Evolutionary conservation across 2,329 filamentous ascomycete species (phyloP).

Genomic region (Acephala macrosclerotiorum): DNA sequence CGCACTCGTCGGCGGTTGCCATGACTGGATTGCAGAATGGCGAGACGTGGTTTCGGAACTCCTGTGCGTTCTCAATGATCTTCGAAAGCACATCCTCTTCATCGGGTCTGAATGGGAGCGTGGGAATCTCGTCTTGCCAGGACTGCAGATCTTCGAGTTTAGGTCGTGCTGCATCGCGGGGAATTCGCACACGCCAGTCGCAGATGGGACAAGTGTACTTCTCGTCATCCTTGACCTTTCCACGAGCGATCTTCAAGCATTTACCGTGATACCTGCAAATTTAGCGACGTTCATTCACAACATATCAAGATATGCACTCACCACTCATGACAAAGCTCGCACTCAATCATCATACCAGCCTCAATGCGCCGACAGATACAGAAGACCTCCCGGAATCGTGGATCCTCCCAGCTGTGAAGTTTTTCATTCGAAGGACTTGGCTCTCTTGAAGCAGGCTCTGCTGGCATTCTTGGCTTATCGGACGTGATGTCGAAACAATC

Average conservation of each 20-base stretch:
- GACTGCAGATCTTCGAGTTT: conserved; percentile 88
- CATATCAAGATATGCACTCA: conserved; percentile 52
- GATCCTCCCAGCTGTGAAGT: conserved; percentile 64
- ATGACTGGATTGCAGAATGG: conserved; percentile 83
- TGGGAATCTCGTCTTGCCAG: conserved; percentile 84
- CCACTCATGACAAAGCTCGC: conserved; percentile 98
- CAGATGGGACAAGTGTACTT: conserved; percentile 99
- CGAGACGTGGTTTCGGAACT: conserved; percentile 83
- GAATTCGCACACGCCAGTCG: conserved; percentile 96
- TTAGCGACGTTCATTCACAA: conserved; percentile 24
- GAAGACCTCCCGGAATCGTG: conserved; percentile 80
- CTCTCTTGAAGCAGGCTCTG: conserved; percentile 90
- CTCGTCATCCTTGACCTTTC: conserved; percentile 97
- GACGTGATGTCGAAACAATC: conserved; percentile 88
- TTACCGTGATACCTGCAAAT: conserved; percentile 85
- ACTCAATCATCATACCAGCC: conserved; percentile 99
- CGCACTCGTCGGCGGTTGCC: conserved; percentile 84
- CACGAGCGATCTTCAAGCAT: conserved; percentile 95
- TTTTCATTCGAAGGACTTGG: conserved; percentile 66
- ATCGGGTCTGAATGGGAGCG: conserved; percentile 91
- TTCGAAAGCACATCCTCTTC: conserved; percentile 87
- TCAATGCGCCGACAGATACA: conserved; percentile 95
- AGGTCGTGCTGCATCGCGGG: conserved; percentile 91
- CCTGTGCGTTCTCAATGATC: conserved; percentile 85
- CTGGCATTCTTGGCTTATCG: conserved; percentile 87